Percentiles rank a stretch among this genome's conserved stretches.
Evolutionary conservation across 2,329 filamentous ascomycete genomes (phyloP).

Genomic region (Aureobasidium sp.): DNA sequence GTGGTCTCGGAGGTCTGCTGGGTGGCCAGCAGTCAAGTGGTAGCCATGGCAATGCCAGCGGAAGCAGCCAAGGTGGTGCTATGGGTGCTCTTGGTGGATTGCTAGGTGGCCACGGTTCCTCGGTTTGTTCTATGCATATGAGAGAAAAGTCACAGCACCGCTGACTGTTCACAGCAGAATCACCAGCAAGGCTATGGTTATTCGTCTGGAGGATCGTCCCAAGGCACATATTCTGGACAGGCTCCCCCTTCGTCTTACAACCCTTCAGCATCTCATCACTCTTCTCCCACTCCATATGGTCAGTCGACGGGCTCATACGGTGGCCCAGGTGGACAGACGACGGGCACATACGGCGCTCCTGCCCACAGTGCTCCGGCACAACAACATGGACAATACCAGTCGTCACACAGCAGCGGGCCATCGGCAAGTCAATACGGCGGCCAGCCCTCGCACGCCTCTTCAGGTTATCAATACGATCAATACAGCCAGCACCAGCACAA

Average conservation of each 20-base stretch:
- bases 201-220: constrained; percentile 24
- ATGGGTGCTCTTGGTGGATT: constrained; percentile 20
- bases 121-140: constrained; percentile 10
- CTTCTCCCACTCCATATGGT: constrained; percentile 19
- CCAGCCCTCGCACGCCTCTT: constrained; percentile 17
- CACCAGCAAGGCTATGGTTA: constrained; percentile 29
- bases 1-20: constrained; percentile 20
- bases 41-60: constrained; percentile 15
- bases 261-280: constrained; percentile 21
- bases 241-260: constrained; percentile 32
- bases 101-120: constrained; percentile 19
- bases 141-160: neutral
- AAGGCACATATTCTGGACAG: constrained; percentile 30
- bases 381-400: constrained; percentile 18
- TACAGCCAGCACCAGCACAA: constrained; percentile 19
- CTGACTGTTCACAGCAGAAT: constrained; percentile 10
- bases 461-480: constrained; percentile 14
- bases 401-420: constrained; percentile 20
- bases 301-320: constrained; percentile 21
- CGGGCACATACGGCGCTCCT: constrained; percentile 20
- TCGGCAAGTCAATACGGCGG: constrained; percentile 23
- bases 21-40: constrained; percentile 17
- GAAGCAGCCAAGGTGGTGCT: neutral
- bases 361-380: constrained; percentile 15
- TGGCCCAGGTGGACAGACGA: constrained; percentile 18